Evolutionary conservation across 352 stramenopile species (phyloP).

Genomic region (Saprolegnia diclina): DNA sequence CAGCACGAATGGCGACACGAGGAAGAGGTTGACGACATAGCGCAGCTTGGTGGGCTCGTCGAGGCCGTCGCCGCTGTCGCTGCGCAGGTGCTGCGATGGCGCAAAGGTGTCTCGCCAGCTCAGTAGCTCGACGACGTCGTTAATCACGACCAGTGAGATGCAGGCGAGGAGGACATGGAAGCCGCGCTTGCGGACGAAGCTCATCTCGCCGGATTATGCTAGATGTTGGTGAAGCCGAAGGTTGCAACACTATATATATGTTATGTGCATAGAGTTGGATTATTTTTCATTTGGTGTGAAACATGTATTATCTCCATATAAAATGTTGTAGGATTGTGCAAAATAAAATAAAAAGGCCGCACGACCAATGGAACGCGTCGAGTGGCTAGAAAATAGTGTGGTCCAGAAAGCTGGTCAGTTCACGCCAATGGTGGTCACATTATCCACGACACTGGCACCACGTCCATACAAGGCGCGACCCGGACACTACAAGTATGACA

Average conservation of each 20-base stretch:
- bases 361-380: too few relatives aligned
- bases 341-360: too few relatives aligned
- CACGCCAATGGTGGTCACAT: too few relatives aligned
- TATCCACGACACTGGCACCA: too few relatives aligned
- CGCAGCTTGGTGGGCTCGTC: slow-evolving; percentile 5
- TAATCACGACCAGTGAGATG: not conserved
- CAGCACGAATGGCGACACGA: slow-evolving; percentile 2
- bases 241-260: not conserved
- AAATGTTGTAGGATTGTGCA: too few relatives aligned
- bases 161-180: not conserved
- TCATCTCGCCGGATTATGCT: not conserved
- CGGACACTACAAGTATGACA: too few relatives aligned
- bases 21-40: slow-evolving; percentile 6
- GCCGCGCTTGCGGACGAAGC: not conserved
- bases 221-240: not conserved
- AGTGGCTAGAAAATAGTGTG: too few relatives aligned
- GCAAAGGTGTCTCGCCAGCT: not conserved
- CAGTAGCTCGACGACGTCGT: slow-evolving; percentile 3
- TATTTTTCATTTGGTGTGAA: too few relatives aligned
- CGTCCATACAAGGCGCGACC: too few relatives aligned
- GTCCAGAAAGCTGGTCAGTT: too few relatives aligned
- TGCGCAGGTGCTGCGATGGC: not conserved
- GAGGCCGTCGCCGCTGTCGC: not conserved
- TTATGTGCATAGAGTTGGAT: too few relatives aligned
- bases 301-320: too few relatives aligned